These are phyloP conservation scores for Inga laurina DNA, from an alignment of 306 rosid genomes.

Conservation along the genomic window DNA sequence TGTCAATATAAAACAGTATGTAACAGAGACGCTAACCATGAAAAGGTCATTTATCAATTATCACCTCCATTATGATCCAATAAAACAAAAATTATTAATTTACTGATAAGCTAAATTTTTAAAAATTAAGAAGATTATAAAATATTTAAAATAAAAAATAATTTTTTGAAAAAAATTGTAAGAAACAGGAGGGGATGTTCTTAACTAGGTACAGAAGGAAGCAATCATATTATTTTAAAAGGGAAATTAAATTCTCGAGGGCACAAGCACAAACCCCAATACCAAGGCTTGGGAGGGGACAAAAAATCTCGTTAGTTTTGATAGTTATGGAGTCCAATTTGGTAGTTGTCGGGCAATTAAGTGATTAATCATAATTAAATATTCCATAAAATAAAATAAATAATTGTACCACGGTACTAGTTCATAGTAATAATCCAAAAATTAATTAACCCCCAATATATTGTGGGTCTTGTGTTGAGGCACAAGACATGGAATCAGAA, in stretches of 20 bases:
- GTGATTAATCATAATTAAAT: background rate
- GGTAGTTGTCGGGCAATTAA: slow-evolving; percentile 16
- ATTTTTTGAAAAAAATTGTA: background rate
- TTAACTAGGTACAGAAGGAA: background rate
- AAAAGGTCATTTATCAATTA: too few relatives aligned
- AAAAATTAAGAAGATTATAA: background rate
- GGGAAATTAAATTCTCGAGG: background rate
- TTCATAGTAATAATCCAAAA: background rate
- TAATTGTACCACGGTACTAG: background rate
- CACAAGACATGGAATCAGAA: background rate
- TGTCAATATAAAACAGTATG: background rate
- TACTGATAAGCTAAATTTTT: background rate
- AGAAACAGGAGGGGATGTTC: background rate
- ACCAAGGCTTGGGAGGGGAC: slow-evolving; percentile 20
- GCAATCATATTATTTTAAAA: background rate
- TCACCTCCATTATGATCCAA: background rate
- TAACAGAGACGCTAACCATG: background rate
- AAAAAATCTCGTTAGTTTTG: slow-evolving; percentile 26
- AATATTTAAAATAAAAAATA: background rate
- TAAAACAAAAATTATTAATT: background rate
- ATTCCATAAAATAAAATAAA: background rate
- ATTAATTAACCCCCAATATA: background rate
- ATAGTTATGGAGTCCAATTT: slow-evolving; percentile 19
- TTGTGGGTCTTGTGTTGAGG: background rate
- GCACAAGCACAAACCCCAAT: background rate